Evolutionary conservation across 306 rosid species (phyloP).

Genomic region (Fagus sylvatica): DNA sequence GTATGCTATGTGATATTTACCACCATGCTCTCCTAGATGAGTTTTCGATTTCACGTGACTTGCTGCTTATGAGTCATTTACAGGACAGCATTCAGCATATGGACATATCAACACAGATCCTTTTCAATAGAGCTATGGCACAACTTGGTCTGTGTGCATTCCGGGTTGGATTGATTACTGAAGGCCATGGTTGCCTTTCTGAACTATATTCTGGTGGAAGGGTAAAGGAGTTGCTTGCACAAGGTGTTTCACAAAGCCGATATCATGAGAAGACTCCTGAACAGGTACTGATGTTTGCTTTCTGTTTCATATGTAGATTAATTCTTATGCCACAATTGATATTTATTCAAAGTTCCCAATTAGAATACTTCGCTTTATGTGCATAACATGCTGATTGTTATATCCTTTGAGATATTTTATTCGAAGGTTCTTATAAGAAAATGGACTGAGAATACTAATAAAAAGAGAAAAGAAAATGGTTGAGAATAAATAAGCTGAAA

Average conservation of each 20-base stretch:
- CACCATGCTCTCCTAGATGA: conserved; percentile 88
- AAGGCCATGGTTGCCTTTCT: conserved; percentile 85
- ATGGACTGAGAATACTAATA: too few species aligned
- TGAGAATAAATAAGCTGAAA: too few species aligned
- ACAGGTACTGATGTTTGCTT: conserved; percentile 54
- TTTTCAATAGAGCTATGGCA: conserved; percentile 92
- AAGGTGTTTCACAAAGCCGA: conserved; percentile 90
- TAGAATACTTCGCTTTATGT: too few species aligned
- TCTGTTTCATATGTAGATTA: not conserved
- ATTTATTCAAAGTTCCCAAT: too few species aligned
- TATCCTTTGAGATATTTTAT: too few species aligned
- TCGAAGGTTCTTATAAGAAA: too few species aligned
- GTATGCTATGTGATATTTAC: conserved; percentile 96
- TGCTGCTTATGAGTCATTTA: conserved; percentile 95
- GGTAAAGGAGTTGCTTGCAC: conserved; percentile 96
- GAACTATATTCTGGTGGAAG: conserved; percentile 97
- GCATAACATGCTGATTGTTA: too few species aligned
- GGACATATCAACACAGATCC: conserved; percentile 95
- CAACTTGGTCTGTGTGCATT: conserved; percentile 94
- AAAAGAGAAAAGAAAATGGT: too few species aligned
- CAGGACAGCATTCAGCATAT: conserved; percentile 84
- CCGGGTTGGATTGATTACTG: conserved; percentile 70
- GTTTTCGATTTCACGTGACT: conserved; percentile 79
- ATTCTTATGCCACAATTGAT: not conserved
- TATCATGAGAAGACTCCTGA: conserved; percentile 98